Evolutionary conservation across 1,284 basidiomycete species (phyloP), one percentile per base, ranked within the genome.

Genomic region (Trichosporon ovoides): DNA sequence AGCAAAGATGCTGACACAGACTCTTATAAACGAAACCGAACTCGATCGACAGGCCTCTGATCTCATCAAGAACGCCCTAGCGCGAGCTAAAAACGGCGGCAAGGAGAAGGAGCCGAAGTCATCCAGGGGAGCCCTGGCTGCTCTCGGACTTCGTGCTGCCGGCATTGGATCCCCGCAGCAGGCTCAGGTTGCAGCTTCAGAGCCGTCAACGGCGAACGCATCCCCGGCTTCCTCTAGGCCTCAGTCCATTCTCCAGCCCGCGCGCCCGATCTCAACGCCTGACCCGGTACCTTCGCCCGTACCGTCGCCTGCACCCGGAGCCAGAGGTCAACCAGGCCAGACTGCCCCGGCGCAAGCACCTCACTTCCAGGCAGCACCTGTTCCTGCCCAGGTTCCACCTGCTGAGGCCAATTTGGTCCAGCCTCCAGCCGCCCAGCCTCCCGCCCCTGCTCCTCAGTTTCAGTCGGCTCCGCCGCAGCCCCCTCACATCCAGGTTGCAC

Each of bases 91-190:
- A 16, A 35, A 52, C 24, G 38, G 50, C 22, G 37, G 43, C 43
- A 48, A 31, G 43, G 24, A 48, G 3, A 48, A 48, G 22, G 43
- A 48, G 24, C 22, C 3, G 38, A 66, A 64, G 50, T 56, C 59
- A 9, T 66, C 69, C 1, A 56, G 63, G 11, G 67, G 68, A 6
- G 71, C 74, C 16, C 59, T 75, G 9, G 74, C 72, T 0, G 69
- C 70, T 0, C 62, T 75, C 7, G 74, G 72, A 12, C 52, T 71
- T 11, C 65, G 67, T 34, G 69, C 70, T 1, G 68, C 69, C 6
- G 60, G 63, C 1, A 50, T 68, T 2, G 73, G 60, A 4, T 65
- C 57, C 16, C 65, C 63, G 11, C 53, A 38, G 18, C 43, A 31
- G 14, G 35, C 49, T 19, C 7, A 22, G 4, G 34, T 35, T 7